These are phyloP conservation scores for Entomortierella chlamydospora DNA, from an alignment of 192 early-diverging fungal species.

Conservation along the genomic window DNA sequence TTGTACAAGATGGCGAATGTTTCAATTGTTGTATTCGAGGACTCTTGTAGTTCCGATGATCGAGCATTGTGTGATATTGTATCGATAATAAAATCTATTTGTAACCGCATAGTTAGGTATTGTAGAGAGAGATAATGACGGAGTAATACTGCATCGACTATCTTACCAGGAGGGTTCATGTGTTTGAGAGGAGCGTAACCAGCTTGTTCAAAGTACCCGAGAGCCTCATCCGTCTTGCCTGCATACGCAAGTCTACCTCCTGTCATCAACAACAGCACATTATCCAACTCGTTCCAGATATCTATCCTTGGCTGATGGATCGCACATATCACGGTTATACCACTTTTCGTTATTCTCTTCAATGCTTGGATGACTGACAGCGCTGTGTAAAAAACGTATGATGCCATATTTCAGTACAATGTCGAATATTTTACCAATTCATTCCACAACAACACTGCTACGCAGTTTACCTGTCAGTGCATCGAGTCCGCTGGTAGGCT, in stretches of 20 bases:
- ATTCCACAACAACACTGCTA: no score
- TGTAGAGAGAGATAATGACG: no score
- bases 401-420: background rate
- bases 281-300: conserved; percentile 86
- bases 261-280: conserved; percentile 76
- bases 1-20: no score
- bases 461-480: conserved; percentile 49
- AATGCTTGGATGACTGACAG: conserved; percentile 39
- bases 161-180: no score
- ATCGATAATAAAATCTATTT: no score
- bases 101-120: no score
- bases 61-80: no score
- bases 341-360: conserved; percentile 43
- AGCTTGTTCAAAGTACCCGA: conserved; percentile 50
- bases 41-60: no score
- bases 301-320: conserved; percentile 90
- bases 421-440: no score
- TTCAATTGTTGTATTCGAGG: no score
- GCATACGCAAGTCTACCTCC: conserved; percentile 60
- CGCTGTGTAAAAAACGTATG: background rate
- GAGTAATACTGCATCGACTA: no score
- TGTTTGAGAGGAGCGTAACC: conserved; percentile 37
- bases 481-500: conserved; percentile 45
- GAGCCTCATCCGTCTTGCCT: conserved; percentile 42
- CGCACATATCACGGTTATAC: conserved; percentile 79